Base-by-base conservation (phyloP, 768 basidiomycete species). In the Pisolithus sp. region DNA sequence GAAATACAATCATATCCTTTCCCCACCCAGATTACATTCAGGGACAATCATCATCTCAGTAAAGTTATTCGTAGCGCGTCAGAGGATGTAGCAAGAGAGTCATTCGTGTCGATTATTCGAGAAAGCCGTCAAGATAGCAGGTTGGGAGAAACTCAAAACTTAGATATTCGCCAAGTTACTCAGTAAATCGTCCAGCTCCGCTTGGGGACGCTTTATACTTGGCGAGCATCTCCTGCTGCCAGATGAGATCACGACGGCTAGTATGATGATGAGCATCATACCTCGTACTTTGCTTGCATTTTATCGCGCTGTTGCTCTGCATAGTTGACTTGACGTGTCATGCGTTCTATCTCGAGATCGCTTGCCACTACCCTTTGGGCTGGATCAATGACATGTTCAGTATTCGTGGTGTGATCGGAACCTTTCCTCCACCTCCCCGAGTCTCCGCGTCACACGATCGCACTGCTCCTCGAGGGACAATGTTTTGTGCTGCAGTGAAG, bases 281-380 rank as follows among this genome's bases (percentile, higher is more conserved):
- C 93, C 77, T 94, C 94, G 73, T 81, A 89, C 73, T 95, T 97
- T 77, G 84, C 81, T 81, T 96, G 94, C 90, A 88, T 92, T 39
- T 67, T 62, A 68, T 98, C 95, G 46, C 94, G 84, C 68, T 99
- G 95, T 64, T 88, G 83, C 67, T 97, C 94, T 45, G 81, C 75
- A 41, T 88, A 80, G 58, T 82, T 76, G 18, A 96, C 84, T 66
- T 94, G 90, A 45, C 93, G 83, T 72, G 97, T 95, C 66, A 90
- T 95, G 74, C 97, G 93, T 69, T 99, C 96, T 9, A 94, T 94
- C 75, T 97, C 98, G 71, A 98, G 52, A 95, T 92, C 64, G 95
- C 90, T 56, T 94, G 79, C 61, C 6, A 18, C 15, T 45, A 99
- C 77, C 71, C 95, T 98, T 60, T 42, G 30, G 28, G n/a, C 49